Evolutionary conservation across 768 basidiomycete genomes (phyloP).

Genomic region (Termitomyces sp.): DNA sequence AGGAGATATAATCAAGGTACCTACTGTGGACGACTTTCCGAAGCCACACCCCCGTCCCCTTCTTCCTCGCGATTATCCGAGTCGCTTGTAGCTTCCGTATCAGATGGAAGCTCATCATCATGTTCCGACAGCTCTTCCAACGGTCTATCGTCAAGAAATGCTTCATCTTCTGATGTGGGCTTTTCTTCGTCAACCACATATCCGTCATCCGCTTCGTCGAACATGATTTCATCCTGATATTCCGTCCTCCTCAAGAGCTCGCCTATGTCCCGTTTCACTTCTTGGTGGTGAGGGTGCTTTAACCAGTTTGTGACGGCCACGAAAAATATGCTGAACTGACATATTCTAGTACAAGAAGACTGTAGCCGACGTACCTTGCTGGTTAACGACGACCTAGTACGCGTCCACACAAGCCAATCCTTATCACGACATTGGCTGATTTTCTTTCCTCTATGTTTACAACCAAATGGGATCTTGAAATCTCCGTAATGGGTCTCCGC

Average conservation of each 20-base stretch:
- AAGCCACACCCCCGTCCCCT: background rate
- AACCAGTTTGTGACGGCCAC: background rate
- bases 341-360: background rate
- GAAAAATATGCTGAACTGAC: background rate
- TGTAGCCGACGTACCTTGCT: background rate
- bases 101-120: background rate
- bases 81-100: background rate
- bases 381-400: too few relatives aligned
- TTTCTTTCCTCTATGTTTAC: background rate
- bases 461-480: background rate
- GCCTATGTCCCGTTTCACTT: too few relatives aligned
- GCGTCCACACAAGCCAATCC: background rate
- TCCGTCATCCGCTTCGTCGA: background rate
- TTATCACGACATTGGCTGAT: background rate
- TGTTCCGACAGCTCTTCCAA: background rate
- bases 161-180: background rate
- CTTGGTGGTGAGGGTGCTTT: too few relatives aligned
- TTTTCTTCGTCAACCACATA: background rate
- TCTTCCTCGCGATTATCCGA: too few relatives aligned
- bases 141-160: background rate
- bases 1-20: too few relatives aligned
- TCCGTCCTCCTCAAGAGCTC: background rate
- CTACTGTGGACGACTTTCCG: background rate
- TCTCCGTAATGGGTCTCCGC: background rate
- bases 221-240: background rate